Percentiles rank a stretch among this genome's conserved stretches.
Conservation (phyloP, 352 stramenopile species). For the Elongisporangium undulatum region DNA sequence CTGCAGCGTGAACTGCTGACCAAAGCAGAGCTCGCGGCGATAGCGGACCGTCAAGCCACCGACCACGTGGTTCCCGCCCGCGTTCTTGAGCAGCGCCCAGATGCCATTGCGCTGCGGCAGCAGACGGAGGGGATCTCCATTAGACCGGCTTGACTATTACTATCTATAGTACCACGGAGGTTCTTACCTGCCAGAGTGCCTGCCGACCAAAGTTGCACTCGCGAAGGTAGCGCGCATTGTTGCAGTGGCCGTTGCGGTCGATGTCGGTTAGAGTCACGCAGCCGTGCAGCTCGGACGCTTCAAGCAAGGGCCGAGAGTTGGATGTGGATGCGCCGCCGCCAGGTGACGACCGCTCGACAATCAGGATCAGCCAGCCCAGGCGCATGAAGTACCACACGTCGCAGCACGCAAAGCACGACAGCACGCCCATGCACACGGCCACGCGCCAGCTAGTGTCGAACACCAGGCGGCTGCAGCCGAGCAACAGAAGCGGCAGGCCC, state of each 20-base stretch:
- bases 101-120: conserved; percentile 51
- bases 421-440: conserved; percentile 22
- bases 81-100: conserved; percentile 53
- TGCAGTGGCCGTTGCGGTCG: conserved; percentile 84
- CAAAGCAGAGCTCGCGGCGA: conserved; percentile 69
- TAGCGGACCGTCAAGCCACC: conserved; percentile 78
- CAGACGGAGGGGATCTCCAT: conserved; percentile 6
- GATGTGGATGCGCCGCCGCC: not conserved
- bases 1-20: conserved; percentile 62
- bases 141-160: not conserved
- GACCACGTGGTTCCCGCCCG: conserved; percentile 76
- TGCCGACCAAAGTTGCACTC: conserved; percentile 78
- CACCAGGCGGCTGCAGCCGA: conserved; percentile 20
- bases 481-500: conserved; percentile 30
- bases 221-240: conserved; percentile 79
- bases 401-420: conserved; percentile 62
- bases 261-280: conserved; percentile 61
- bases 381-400: conserved; percentile 82
- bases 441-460: conserved; percentile 13
- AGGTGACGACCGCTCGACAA: conserved; percentile 11
- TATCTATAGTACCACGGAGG: not conserved
- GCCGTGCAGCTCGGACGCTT: conserved; percentile 30
- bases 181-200: conserved; percentile 72
- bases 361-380: conserved; percentile 27
- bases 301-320: conserved; percentile 38